Conservation (phyloP, 345 rosid species). For the Eucalyptus coolabah region DNA sequence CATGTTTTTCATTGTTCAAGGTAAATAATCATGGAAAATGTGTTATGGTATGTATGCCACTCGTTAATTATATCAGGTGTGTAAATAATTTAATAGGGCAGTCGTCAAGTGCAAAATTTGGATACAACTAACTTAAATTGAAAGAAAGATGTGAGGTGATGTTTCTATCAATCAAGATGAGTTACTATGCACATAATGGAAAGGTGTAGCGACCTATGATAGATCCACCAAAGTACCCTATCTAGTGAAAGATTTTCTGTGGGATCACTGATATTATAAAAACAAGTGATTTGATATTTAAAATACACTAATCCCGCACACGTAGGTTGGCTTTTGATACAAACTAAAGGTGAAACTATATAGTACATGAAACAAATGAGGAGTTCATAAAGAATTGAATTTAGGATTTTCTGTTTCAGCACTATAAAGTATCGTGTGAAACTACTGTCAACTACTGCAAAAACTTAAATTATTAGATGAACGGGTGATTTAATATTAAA, state of each 20-base stretch:
- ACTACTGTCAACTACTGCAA: rapidly evolving
- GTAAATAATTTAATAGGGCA: background rate
- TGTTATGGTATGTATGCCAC: background rate
- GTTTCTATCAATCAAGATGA: background rate
- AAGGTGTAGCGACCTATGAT: background rate
- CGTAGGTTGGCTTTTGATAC: background rate
- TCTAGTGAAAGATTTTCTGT: background rate
- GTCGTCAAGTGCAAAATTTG: background rate
- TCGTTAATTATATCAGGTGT: background rate
- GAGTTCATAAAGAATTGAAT: background rate
- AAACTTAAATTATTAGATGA: background rate
- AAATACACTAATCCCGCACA: background rate
- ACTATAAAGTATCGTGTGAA: rapidly evolving
- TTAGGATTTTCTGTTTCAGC: rapidly evolving
- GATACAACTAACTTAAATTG: background rate
- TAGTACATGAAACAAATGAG: background rate
- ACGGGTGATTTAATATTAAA: background rate
- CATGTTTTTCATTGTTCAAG: background rate
- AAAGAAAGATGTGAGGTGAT: background rate
- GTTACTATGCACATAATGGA: background rate
- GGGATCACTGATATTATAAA: background rate
- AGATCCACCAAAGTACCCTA: background rate
- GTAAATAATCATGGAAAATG: background rate
- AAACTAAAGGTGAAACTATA: background rate
- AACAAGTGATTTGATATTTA: background rate